phyloP scores from a whole-genome alignment of 1,284 basidiomycete genomes.

The Cryptococcus deneoformans region DNA sequence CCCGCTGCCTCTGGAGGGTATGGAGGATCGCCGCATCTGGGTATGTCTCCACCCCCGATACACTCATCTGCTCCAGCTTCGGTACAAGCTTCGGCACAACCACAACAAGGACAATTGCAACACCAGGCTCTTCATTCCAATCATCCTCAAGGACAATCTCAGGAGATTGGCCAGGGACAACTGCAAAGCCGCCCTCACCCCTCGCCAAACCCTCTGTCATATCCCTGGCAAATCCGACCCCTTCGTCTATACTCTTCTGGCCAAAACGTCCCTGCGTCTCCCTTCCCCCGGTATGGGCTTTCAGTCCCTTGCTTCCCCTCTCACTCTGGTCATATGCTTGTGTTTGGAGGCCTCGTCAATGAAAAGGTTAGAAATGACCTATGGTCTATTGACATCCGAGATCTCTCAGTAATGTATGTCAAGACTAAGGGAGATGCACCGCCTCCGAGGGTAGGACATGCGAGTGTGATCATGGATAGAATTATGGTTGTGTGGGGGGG shows the following conservation, averaged over 20 bases:
- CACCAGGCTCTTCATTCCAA: neutral
- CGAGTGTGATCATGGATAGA: constrained; percentile 90
- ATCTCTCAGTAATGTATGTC: constrained; percentile 71
- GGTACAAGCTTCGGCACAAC: neutral
- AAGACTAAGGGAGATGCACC: constrained; percentile 90
- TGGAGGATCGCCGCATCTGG: neutral
- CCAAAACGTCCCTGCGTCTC: constrained; percentile 48
- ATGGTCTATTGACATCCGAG: constrained; percentile 80
- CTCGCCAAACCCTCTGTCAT: constrained; percentile 18
- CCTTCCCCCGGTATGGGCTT: constrained; percentile 97
- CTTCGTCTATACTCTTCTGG: constrained; percentile 25
- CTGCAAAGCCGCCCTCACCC: constrained; percentile 3
- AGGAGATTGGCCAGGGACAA: neutral
- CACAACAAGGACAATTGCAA: neutral
- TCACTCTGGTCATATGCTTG: constrained; percentile 81
- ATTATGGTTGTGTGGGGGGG: constrained; percentile 99
- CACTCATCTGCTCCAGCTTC: neutral
- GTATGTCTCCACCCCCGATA: neutral
- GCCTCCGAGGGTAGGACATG: constrained; percentile 88
- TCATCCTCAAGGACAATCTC: neutral
- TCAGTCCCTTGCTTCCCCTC: constrained; percentile 85
- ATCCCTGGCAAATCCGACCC: constrained; percentile 32
- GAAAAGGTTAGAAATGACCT: constrained; percentile 92
- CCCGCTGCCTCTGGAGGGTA: too few species aligned
- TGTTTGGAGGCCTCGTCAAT: constrained; percentile 95